These are phyloP conservation scores for Boletus subcaerulescens DNA, from an alignment of 768 basidiomycete species.

Conservation along the genomic window DNA sequence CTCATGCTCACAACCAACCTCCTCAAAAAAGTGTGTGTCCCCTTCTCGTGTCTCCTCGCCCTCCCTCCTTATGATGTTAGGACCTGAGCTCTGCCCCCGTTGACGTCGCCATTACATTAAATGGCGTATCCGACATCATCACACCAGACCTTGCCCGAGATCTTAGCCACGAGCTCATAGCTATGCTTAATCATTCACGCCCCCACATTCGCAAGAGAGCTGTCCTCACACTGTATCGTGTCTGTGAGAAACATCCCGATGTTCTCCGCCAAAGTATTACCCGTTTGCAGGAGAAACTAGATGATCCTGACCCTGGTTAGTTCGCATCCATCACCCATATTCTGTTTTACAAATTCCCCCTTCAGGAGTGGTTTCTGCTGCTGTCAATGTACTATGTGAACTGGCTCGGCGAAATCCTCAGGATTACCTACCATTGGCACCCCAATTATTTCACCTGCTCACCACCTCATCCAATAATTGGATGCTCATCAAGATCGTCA, in stretches of 20 bases:
- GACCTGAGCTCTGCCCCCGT: constrained; percentile 75
- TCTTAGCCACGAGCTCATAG: constrained; percentile 77
- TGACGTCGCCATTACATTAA: constrained; percentile 73
- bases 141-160: constrained; percentile 91
- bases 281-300: constrained; percentile 75
- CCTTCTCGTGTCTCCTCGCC: background rate
- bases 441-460: constrained; percentile 88
- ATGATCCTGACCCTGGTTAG: constrained; percentile 71
- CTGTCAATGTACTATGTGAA: constrained; percentile 93
- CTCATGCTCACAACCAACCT: constrained; percentile 96
- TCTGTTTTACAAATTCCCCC: background rate
- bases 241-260: constrained; percentile 81
- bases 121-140: constrained; percentile 80
- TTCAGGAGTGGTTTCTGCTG: constrained; percentile 87
- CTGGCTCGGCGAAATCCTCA: constrained; percentile 75
- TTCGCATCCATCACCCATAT: background rate
- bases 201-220: constrained; percentile 89
- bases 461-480: constrained; percentile 97
- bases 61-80: constrained; percentile 38
- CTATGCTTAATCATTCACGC: constrained; percentile 87
- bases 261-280: constrained; percentile 61
- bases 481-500: constrained; percentile 99
- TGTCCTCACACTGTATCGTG: constrained; percentile 77
- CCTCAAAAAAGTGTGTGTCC: constrained; percentile 75
- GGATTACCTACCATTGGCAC: constrained; percentile 84